These are phyloP conservation scores for Ulvella scutata DNA, from an alignment of 139 green algal genomes.

Conservation along the genomic window DNA sequence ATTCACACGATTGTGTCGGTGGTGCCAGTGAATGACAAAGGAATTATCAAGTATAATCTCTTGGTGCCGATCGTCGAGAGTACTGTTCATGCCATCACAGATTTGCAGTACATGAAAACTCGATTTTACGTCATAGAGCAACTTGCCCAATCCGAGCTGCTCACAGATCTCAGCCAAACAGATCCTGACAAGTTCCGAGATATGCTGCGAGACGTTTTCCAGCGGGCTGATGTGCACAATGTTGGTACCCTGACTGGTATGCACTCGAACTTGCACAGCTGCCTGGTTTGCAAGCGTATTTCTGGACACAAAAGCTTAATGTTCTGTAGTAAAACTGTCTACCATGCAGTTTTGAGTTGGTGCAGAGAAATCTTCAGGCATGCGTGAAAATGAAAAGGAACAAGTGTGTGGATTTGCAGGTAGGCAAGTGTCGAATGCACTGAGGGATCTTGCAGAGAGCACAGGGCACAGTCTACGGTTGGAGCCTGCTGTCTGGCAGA, in stretches of 20 bases:
- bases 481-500: slow-evolving; percentile 6
- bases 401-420: not conserved
- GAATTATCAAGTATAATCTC: not conserved
- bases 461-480: not conserved
- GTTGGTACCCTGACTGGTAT: not conserved
- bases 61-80: not conserved
- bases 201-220: not conserved
- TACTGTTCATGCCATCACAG: not conserved
- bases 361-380: no score
- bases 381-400: no score
- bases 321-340: no score
- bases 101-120: not conserved
- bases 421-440: not conserved
- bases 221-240: not conserved
- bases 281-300: no score
- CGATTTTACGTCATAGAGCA: not conserved
- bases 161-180: not conserved
- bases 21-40: not conserved
- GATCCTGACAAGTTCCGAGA: not conserved
- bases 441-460: not conserved
- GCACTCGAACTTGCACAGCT: no score
- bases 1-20: not conserved
- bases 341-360: no score
- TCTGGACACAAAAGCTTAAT: no score
- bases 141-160: not conserved